Base-by-base conservation (phyloP, 2,329 filamentous ascomycete genomes). In the Hypoxylon sp. region DNA sequence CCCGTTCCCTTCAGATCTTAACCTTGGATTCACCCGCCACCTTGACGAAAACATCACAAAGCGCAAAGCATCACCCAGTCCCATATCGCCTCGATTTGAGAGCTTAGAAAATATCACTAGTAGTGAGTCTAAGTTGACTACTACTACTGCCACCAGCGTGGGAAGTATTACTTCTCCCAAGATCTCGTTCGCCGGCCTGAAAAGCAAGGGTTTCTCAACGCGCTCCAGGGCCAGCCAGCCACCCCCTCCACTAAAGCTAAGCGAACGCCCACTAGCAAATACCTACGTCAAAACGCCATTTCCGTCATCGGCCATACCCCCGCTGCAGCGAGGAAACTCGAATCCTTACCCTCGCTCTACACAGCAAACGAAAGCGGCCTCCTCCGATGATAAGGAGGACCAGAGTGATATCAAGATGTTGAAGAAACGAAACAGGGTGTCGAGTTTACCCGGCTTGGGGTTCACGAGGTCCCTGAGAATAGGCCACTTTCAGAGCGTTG, bases 221-320 rank as follows among this genome's bases (percentile, higher is more conserved):
- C 22, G 42, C 66, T n/a, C 24, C 59, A 57, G 63, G 19, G 54
- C 51, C 3, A 52, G 67, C 2, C 29, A 56, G 24, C 56, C 74
- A 14, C 71, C 73, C 58, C 72, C 75, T 14, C 74, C 72, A 29
- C 66, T 76, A 22, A 71, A 71, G 54, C 67, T 76, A 3, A 62
- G 59, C 42, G 65, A 73, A 55, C 70, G 65, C 24, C 50, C 72
- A 22, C 42, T 70, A 9, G 68, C 59, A 24, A 66, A 72, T 2
- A 50, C 58, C 0, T 73, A 74, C 22, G 67, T 74, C 31, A 75
- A 73, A 63, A 74, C 75, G 52, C 73, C 74, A 17, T 75, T 72
- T 50, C 72, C 73, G 33, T 11, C 10, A 11, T 35, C 5, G 50
- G 33, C 3, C 13, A 26, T 8, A 44, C 29, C 14, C 26, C 5